phyloP scores from a whole-genome alignment of 257 asterid species.

The Datura wrightii region DNA sequence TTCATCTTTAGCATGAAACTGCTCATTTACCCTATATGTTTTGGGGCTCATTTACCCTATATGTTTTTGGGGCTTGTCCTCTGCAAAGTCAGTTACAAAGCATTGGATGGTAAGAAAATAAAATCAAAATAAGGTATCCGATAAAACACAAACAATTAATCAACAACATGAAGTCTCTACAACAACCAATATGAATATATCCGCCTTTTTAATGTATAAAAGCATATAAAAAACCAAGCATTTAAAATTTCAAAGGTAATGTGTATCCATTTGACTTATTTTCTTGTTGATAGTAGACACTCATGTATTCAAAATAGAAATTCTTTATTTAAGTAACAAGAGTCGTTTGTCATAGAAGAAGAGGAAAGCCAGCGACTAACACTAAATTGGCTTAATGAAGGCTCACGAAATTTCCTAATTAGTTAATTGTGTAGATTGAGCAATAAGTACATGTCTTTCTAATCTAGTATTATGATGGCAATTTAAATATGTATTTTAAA shows the following conservation, averaged over 20 bases:
- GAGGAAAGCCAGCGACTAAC: no score
- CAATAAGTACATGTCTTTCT: no score
- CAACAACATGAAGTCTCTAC: background rate
- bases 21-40: background rate
- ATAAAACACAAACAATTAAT: background rate
- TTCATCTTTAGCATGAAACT: background rate
- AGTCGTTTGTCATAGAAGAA: no score
- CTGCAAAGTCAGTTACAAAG: slow-evolving; percentile 6
- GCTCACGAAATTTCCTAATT: no score
- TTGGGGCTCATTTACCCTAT: background rate
- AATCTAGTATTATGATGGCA: background rate
- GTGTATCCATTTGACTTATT: no score
- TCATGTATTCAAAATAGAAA: no score
- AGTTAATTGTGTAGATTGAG: no score
- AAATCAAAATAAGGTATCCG: background rate
- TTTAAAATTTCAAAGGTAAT: no score
- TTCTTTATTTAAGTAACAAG: no score
- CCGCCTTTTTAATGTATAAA: background rate
- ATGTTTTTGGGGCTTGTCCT: slow-evolving; percentile 21
- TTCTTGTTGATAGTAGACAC: no score
- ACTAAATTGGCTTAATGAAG: no score
- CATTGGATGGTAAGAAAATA: background rate
- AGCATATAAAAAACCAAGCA: no score
- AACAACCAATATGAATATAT: background rate
- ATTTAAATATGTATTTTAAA: slow-evolving; percentile 1